Evolutionary conservation across 192 early-diverging fungal genomes (phyloP).

Genomic region (Linnemannia exigua): DNA sequence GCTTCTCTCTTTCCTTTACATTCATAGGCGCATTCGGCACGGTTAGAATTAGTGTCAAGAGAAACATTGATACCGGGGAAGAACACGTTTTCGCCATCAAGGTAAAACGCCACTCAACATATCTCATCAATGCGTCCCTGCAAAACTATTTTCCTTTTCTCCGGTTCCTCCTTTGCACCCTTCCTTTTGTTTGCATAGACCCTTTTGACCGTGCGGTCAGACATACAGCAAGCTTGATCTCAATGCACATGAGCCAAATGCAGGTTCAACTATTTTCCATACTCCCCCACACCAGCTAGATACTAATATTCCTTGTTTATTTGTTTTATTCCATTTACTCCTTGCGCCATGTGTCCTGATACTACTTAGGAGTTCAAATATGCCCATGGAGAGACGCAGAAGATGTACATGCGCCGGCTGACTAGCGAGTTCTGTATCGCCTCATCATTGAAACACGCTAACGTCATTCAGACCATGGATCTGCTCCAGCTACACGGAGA

Average conservation of each 20-base stretch:
- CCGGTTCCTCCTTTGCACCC: neutral
- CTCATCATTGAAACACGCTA: constrained; percentile 77
- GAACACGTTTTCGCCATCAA: constrained; percentile 28
- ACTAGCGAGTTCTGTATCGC: constrained; percentile 85
- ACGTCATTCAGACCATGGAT: constrained; percentile 84
- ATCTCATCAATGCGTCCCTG: too few species aligned
- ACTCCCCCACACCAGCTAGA: neutral
- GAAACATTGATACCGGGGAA: constrained; percentile 11
- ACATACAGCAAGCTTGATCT: neutral
- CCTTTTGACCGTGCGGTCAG: constrained; percentile 1
- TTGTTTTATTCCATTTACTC: constrained; percentile 5
- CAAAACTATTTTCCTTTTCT: constrained; percentile 7
- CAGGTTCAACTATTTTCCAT: neutral
- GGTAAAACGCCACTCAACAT: neutral
- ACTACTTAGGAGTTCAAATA: constrained; percentile 86
- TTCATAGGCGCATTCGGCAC: constrained; percentile 19
- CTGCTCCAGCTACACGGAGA: constrained; percentile 72
- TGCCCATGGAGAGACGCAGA: constrained; percentile 63
- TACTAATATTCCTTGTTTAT: neutral
- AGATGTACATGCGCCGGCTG: constrained; percentile 64
- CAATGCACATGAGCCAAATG: neutral
- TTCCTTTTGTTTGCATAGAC: neutral
- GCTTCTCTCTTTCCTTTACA: neutral
- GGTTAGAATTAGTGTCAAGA: constrained; percentile 9
- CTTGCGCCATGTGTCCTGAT: neutral